Conservation (phyloP, 129 eudicot species). For the Escallonia rubra region DNA sequence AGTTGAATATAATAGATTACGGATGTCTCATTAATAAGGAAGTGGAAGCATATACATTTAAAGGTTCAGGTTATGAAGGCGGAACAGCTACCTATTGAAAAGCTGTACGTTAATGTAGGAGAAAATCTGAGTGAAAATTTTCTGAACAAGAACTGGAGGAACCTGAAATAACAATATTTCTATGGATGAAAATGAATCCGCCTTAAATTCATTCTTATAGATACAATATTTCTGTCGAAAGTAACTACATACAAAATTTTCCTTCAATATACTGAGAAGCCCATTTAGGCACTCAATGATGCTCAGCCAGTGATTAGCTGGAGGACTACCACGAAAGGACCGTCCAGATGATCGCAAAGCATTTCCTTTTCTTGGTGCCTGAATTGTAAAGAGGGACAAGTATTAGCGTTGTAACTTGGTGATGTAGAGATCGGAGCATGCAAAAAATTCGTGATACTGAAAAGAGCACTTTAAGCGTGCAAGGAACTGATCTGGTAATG, state of each 20-base stretch:
- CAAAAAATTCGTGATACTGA: too few species aligned
- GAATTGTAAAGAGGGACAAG: not conserved
- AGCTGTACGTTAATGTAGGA: slow-evolving; percentile 64
- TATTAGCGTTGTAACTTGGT: too few species aligned
- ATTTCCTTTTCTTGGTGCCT: slow-evolving; percentile 46
- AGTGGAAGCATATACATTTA: not conserved
- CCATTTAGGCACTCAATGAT: slow-evolving; percentile 39
- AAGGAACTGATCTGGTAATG: too few species aligned
- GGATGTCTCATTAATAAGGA: not conserved
- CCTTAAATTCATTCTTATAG: not conserved
- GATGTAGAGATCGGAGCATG: too few species aligned
- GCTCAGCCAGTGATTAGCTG: slow-evolving; percentile 51
- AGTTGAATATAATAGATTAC: not conserved
- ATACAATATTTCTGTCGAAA: not conserved
- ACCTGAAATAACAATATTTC: slow-evolving; percentile 44
- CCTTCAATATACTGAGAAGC: slow-evolving; percentile 48
- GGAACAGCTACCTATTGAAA: slow-evolving; percentile 59
- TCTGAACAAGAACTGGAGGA: slow-evolving; percentile 59
- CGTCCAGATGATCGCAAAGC: slow-evolving; percentile 13
- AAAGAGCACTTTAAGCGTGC: too few species aligned
- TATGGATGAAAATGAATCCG: slow-evolving; percentile 14
- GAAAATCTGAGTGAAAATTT: slow-evolving; percentile 45
- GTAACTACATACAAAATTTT: slow-evolving; percentile 44
- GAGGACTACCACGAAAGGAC: slow-evolving; percentile 16
- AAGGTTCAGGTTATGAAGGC: not conserved